Evolutionary conservation across 441 rosid genomes (phyloP).

Genomic region (Melastoma candidum): DNA sequence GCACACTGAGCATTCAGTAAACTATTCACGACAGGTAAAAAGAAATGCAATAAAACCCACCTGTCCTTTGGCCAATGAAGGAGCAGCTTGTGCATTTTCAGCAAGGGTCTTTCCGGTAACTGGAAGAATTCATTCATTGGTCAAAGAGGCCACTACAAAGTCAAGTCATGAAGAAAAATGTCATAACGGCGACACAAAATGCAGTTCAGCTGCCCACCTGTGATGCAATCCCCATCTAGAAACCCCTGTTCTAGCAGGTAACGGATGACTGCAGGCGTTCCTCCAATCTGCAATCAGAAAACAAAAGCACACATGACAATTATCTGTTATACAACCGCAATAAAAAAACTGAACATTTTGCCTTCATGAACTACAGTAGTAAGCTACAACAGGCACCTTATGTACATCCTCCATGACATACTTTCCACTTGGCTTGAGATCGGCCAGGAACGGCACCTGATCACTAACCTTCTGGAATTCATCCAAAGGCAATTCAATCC

Average conservation of each 20-base stretch:
- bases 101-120: slow-evolving; percentile 93
- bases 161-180: neutral
- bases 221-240: too few relatives aligned
- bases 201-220: too few relatives aligned
- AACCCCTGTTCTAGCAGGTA: slow-evolving; percentile 75
- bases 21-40: neutral
- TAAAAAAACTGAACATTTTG: slow-evolving; percentile 1
- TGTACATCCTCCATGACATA: slow-evolving; percentile 97
- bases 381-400: slow-evolving; percentile 43
- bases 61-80: slow-evolving; percentile 71
- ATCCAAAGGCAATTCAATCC: slow-evolving; percentile 73
- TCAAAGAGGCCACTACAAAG: neutral
- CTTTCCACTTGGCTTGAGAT: slow-evolving; percentile 97
- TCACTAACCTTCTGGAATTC: slow-evolving; percentile 96
- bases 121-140: slow-evolving; percentile 14
- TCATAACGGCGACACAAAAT: too few relatives aligned
- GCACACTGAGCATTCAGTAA: neutral
- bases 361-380: neutral
- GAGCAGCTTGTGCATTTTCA: slow-evolving; percentile 60
- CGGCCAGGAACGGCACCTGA: slow-evolving; percentile 83
- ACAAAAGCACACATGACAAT: slow-evolving; percentile 2
- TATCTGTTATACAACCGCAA: slow-evolving; percentile 1
- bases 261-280: slow-evolving; percentile 90
- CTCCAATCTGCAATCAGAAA: slow-evolving; percentile 56
- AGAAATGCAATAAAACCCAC: slow-evolving; percentile 23